Percentiles rank a stretch among this genome's conserved stretches.
Evolutionary conservation across 2,329 filamentous ascomycete genomes (phyloP).

Genomic region (Alternaria sp.): DNA sequence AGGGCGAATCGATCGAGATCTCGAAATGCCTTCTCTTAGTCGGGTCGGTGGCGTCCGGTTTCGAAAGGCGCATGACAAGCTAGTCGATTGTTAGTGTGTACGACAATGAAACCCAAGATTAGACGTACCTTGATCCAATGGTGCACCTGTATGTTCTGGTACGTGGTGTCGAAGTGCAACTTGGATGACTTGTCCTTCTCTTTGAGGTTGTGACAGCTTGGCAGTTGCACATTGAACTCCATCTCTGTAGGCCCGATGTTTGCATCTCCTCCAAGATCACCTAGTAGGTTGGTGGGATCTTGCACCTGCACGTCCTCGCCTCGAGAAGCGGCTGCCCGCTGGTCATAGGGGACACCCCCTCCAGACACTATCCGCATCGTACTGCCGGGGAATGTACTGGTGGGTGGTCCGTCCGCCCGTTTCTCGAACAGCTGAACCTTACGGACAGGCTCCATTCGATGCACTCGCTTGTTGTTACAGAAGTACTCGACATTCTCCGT

Average conservation of each 20-base stretch:
- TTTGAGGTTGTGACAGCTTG: conserved; percentile 83
- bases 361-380: conserved; percentile 79
- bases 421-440: conserved; percentile 91
- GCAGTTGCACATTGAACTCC: conserved; percentile 91
- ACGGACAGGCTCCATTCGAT: conserved; percentile 80
- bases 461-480: conserved; percentile 83
- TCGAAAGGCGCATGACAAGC: conserved; percentile 93
- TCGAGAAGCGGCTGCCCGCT: conserved; percentile 61
- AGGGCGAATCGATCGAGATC: conserved; percentile 94
- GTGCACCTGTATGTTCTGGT: conserved; percentile 90
- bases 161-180: conserved; percentile 89
- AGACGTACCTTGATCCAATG: conserved; percentile 89
- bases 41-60: conserved; percentile 78
- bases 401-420: conserved; percentile 76
- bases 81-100: conserved; percentile 45
- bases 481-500: conserved; percentile 93
- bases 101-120: neutral
- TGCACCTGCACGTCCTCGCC: conserved; percentile 62
- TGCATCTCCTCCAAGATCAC: conserved; percentile 74
- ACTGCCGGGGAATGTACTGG: conserved; percentile 75
- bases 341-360: conserved; percentile 75
- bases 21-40: conserved; percentile 87
- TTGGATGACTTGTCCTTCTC: conserved; percentile 70
- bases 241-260: conserved; percentile 90
- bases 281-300: conserved; percentile 74